A percentile compares a stretch with the other conserved stretches of the same genome.
These are phyloP conservation scores for Phyllosticta capitalensis DNA, from an alignment of 2,329 filamentous ascomycete species.

Conservation along the genomic window DNA sequence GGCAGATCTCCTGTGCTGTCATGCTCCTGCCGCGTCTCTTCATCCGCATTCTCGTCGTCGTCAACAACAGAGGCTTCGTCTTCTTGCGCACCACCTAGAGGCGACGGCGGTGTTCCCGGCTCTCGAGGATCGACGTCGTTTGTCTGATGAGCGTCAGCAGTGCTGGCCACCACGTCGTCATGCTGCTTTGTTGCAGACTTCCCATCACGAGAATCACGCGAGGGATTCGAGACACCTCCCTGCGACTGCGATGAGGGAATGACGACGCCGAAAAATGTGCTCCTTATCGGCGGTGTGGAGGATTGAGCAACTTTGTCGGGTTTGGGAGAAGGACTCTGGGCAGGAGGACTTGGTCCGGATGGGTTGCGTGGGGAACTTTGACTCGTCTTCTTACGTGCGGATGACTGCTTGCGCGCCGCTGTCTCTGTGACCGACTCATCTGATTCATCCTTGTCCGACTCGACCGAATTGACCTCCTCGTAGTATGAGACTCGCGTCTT, in stretches of 20 bases:
- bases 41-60: neutral
- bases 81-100: neutral
- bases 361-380: neutral
- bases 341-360: neutral
- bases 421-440: neutral
- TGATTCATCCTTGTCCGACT: neutral
- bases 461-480: neutral
- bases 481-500: neutral
- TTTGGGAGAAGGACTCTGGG: neutral
- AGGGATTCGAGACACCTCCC: neutral
- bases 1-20: neutral
- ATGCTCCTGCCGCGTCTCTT: neutral
- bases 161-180: neutral
- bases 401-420: neutral
- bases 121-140: neutral
- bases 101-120: neutral
- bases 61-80: neutral
- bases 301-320: neutral
- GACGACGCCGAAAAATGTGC: neutral
- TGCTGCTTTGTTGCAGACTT: neutral
- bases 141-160: neutral
- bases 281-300: neutral
- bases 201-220: neutral
- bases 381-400: neutral
- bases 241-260: neutral